Conservation (phyloP, 139 green algal genomes). For the Limnomonas spitsbergensis region DNA sequence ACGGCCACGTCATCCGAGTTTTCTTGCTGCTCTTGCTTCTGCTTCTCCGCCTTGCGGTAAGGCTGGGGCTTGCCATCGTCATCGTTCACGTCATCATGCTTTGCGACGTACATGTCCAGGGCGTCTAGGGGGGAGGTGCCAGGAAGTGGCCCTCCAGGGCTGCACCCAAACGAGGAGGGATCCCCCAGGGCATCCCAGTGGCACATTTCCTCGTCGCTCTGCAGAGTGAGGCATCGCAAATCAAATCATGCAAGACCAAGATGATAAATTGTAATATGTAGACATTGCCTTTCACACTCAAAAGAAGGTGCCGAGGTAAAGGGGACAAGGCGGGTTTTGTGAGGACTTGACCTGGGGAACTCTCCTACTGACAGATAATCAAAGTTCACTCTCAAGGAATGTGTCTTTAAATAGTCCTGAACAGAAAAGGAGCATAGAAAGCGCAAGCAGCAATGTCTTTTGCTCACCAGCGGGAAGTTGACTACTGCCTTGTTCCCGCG, state of each 20-base stretch:
- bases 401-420: background rate
- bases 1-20: no score
- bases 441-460: background rate
- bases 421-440: background rate
- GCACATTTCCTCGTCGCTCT: conserved; percentile 16
- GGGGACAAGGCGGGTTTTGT: no score
- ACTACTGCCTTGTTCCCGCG: conserved; percentile 65
- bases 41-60: background rate
- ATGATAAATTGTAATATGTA: background rate
- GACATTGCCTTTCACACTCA: no score
- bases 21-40: no score
- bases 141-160: background rate
- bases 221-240: background rate
- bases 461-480: conserved; percentile 64
- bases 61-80: background rate
- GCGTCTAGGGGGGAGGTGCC: background rate
- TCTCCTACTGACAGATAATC: background rate
- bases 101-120: background rate
- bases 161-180: background rate
- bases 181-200: conserved; percentile 5
- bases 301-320: no score
- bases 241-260: background rate
- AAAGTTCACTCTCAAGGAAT: no score
- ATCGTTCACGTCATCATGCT: conserved; percentile 1
- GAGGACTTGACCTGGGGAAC: no score